Evolutionary conservation across 306 rosid genomes (phyloP).

Genomic region (Pterocarpus macrocarpus): DNA sequence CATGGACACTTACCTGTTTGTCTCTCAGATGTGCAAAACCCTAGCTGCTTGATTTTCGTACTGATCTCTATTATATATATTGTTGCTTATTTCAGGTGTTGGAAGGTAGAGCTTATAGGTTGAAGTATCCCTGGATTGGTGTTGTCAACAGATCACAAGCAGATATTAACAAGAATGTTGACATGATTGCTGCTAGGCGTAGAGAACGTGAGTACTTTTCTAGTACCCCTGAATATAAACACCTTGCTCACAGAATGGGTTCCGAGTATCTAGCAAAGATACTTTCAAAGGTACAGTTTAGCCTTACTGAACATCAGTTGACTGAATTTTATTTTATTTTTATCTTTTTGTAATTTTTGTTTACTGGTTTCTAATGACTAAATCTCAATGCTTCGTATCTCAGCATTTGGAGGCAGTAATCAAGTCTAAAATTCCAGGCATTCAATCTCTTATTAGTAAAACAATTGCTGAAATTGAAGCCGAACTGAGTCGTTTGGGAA

Average conservation of each 20-base stretch:
- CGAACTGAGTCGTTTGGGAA: slow-evolving; percentile 91
- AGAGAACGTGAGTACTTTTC: slow-evolving; percentile 88
- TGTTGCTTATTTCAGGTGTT: slow-evolving; percentile 63
- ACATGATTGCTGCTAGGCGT: slow-evolving; percentile 97
- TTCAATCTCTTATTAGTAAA: slow-evolving; percentile 91
- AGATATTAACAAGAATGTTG: slow-evolving; percentile 93
- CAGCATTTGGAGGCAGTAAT: slow-evolving; percentile 99
- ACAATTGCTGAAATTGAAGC: slow-evolving; percentile 85
- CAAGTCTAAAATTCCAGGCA: slow-evolving; percentile 93
- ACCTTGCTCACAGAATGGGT: slow-evolving; percentile 92
- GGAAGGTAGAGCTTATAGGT: slow-evolving; percentile 83
- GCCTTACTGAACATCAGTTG: neutral
- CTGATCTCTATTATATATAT: slow-evolving; percentile 8
- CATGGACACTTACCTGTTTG: neutral
- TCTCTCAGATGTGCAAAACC: neutral
- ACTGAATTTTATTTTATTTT: neutral
- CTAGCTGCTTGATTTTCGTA: neutral
- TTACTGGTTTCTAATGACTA: slow-evolving; percentile 12
- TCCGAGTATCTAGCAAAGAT: slow-evolving; percentile 94
- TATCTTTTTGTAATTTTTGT: neutral
- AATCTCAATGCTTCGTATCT: slow-evolving; percentile 40
- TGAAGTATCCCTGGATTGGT: slow-evolving; percentile 94
- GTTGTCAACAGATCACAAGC: slow-evolving; percentile 93
- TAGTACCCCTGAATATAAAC: slow-evolving; percentile 86
- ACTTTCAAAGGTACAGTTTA: slow-evolving; percentile 82